Percentiles rank a stretch among this genome's conserved stretches.
Evolutionary conservation across 73 alveolate genomes (phyloP).

Genomic region (Tetrahymena borealis): DNA sequence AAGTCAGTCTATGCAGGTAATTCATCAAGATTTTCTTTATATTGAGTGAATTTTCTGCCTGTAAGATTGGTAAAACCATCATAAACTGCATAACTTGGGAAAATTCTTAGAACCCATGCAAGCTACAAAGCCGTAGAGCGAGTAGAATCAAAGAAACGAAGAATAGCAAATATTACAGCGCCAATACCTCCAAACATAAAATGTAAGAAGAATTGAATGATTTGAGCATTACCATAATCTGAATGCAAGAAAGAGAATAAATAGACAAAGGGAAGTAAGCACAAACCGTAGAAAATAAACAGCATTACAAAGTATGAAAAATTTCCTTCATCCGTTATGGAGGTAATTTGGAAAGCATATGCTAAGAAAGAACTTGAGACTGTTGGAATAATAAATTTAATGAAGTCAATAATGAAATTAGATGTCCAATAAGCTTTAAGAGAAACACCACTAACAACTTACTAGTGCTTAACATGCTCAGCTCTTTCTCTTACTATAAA

Average conservation of each 20-base stretch:
- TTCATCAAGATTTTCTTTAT: slow-evolving; percentile 3
- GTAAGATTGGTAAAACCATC: not conserved
- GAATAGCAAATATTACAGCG: slow-evolving; percentile 20
- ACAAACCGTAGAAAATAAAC: slow-evolving; percentile 43
- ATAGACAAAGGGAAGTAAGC: slow-evolving; percentile 46
- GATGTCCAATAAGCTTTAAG: slow-evolving; percentile 78
- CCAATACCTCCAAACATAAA: slow-evolving; percentile 48
- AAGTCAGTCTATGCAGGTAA: slow-evolving; percentile 10
- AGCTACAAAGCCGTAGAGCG: slow-evolving; percentile 2
- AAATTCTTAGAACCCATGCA: slow-evolving; percentile 26
- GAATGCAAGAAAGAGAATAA: slow-evolving; percentile 36
- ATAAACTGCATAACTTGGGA: not conserved
- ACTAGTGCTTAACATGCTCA: slow-evolving; percentile 78
- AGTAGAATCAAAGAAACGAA: slow-evolving; percentile 14
- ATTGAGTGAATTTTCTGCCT: not conserved
- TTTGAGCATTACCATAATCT: slow-evolving; percentile 44
- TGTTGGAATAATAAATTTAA: slow-evolving; percentile 59
- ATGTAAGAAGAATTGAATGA: slow-evolving; percentile 33
- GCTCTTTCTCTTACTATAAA: slow-evolving; percentile 70
- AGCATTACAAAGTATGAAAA: slow-evolving; percentile 29
- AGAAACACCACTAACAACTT: slow-evolving; percentile 75
- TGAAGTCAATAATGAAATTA: slow-evolving; percentile 65
- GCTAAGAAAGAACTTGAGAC: slow-evolving; percentile 19
- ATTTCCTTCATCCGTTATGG: not conserved
- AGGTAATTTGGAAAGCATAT: slow-evolving; percentile 8